These are phyloP conservation scores for Cutaneotrichosporon sp. DNA, from an alignment of 1,284 basidiomycete genomes.

Conservation along the genomic window DNA sequence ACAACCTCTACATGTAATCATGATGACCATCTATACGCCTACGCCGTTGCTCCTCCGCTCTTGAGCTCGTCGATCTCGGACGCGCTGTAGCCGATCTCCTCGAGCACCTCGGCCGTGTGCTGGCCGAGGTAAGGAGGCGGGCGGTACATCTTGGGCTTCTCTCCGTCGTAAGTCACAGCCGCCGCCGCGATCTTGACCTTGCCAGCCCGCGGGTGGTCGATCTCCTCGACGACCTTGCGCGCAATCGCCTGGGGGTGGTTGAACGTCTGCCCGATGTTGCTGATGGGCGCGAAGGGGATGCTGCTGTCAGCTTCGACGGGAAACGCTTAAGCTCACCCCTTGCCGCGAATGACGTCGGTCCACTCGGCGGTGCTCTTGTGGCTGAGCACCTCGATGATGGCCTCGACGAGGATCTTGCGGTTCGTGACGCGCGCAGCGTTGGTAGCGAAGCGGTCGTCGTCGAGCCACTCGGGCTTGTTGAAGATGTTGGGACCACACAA, in stretches of 20 bases:
- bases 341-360: slow-evolving; percentile 70
- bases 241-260: slow-evolving; percentile 83
- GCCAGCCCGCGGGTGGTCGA: slow-evolving; percentile 76
- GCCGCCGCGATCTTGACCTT: slow-evolving; percentile 83
- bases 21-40: not conserved
- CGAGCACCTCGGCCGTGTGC: slow-evolving; percentile 76
- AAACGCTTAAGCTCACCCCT: slow-evolving; percentile 63
- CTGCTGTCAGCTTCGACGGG: slow-evolving; percentile 50
- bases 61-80: slow-evolving; percentile 65
- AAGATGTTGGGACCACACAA: slow-evolving; percentile 47
- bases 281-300: slow-evolving; percentile 86
- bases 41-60: slow-evolving; percentile 53
- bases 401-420: slow-evolving; percentile 68
- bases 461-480: slow-evolving; percentile 42
- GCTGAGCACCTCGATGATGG: slow-evolving; percentile 67
- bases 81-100: slow-evolving; percentile 67
- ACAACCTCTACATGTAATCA: slow-evolving; percentile 10
- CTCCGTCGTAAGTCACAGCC: slow-evolving; percentile 82
- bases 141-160: slow-evolving; percentile 63
- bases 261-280: slow-evolving; percentile 87
- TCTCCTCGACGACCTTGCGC: slow-evolving; percentile 62
- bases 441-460: slow-evolving; percentile 63
- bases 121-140: slow-evolving; percentile 83
- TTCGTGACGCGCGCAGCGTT: slow-evolving; percentile 78
- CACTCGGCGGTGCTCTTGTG: slow-evolving; percentile 67